phyloP scores from a whole-genome alignment of 306 rosid genomes.

The Coriaria nepalensis region DNA sequence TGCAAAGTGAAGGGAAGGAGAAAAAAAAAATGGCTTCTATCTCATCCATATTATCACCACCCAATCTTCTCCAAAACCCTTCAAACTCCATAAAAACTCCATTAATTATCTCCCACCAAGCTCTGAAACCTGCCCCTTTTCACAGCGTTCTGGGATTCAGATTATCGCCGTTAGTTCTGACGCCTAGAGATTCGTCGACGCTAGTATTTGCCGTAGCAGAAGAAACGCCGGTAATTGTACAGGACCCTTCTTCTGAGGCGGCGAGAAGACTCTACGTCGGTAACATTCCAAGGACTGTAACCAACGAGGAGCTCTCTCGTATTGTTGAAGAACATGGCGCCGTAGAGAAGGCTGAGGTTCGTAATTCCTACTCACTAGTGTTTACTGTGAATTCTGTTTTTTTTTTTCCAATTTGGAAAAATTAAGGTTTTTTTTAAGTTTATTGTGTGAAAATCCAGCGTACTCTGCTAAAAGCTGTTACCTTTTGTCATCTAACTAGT shows the following conservation, averaged over 20 bases:
- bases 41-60: slow-evolving; percentile 33
- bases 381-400: not conserved
- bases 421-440: too few relatives aligned
- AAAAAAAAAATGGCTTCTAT: slow-evolving; percentile 42
- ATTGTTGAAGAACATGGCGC: slow-evolving; percentile 73
- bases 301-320: slow-evolving; percentile 46
- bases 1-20: too few relatives aligned
- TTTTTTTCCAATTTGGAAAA: not conserved
- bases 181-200: slow-evolving; percentile 13
- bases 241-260: slow-evolving; percentile 28
- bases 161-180: slow-evolving; percentile 8
- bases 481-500: too few relatives aligned
- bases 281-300: slow-evolving; percentile 67
- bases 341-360: slow-evolving; percentile 80
- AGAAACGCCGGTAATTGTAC: slow-evolving; percentile 24
- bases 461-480: too few relatives aligned
- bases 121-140: slow-evolving; percentile 16
- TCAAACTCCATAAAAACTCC: slow-evolving; percentile 19
- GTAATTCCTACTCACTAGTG: not conserved
- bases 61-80: slow-evolving; percentile 32
- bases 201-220: slow-evolving; percentile 43
- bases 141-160: slow-evolving; percentile 19
- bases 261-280: slow-evolving; percentile 68
- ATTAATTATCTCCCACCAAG: slow-evolving; percentile 19
- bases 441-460: too few relatives aligned